Base-by-base conservation (phyloP, 345 rosid genomes). In the Dipteronia dyeriana region DNA sequence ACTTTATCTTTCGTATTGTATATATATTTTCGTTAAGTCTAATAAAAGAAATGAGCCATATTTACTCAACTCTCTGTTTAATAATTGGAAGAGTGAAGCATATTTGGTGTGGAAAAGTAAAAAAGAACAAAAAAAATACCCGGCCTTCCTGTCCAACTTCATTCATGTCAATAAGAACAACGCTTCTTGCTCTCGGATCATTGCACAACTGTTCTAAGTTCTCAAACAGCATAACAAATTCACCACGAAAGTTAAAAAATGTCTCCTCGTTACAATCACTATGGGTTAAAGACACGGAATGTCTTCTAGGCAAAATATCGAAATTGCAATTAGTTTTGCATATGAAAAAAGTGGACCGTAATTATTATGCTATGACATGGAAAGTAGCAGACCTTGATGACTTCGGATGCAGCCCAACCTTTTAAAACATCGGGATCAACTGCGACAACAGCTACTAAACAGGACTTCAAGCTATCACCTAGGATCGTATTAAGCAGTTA, bases 391-490 rank as follows among this genome's bases (percentile, higher is more conserved):
- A 92, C 97, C 95, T 89, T 79, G 81, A 92, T 87, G 77, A 92
- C 97, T 82, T 87, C 83, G 5, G 88, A 89, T 63, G 85, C 80
- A 54, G 98, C 97, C 95, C 97, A 92, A 26, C 88, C 89, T 85
- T 82, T 86, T 84, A 94, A 76, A 49, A 86, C 90, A 75, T 93
- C 97, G 0, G 89, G 94, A 38, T 95, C 98, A 23, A 90, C 90
- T 20, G 89, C 87, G 67, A 90, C 93, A 69, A 94, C 70, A 5
- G 97, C 97, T 26, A 94, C 96, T 81, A 94, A 80, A 77, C 66
- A 80, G 70, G 97, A 93, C 79, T 90, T 93, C 64, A 90, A 89
- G 91, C 98, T 95, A 84, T 94, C 97, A 53, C 97, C 98, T 94
- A 81, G 22, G 78, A 79, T 84, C 70, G 78, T 53, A 66, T 43